Conservation (phyloP, 139 green algal genomes). For the Asterochloris sp. region DNA sequence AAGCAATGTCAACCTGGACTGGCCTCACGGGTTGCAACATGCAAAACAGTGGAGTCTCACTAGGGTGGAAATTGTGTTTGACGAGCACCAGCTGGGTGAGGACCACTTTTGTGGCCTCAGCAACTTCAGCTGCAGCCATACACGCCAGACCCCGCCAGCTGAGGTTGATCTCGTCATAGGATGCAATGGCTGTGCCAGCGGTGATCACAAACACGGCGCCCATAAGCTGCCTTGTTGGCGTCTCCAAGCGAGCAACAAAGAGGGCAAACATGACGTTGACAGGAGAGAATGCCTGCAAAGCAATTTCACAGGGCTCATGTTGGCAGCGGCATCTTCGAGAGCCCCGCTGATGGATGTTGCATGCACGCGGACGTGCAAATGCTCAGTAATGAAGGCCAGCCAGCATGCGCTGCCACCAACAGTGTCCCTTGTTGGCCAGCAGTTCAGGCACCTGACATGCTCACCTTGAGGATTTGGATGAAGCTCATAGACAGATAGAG, state of each 20-base stretch:
- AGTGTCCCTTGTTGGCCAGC: too few relatives aligned
- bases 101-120: conserved; percentile 74
- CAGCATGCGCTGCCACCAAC: too few relatives aligned
- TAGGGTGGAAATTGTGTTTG: conserved; percentile 85
- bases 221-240: conserved; percentile 60
- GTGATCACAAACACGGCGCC: conserved; percentile 57
- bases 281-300: conserved; percentile 78
- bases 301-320: too few relatives aligned
- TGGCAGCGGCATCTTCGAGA: too few relatives aligned
- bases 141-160: conserved; percentile 55
- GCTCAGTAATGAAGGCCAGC: too few relatives aligned
- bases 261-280: conserved; percentile 85
- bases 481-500: conserved; percentile 53
- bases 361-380: too few relatives aligned
- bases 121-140: conserved; percentile 72
- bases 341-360: too few relatives aligned
- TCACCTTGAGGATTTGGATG: conserved; percentile 54
- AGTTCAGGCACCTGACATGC: too few relatives aligned
- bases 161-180: conserved; percentile 68
- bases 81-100: conserved; percentile 85
- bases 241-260: conserved; percentile 70
- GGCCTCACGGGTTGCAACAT: background rate
- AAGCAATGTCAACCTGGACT: background rate
- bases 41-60: too few relatives aligned
- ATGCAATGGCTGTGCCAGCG: conserved; percentile 65